A percentile compares a stretch with the other conserved stretches of the same genome.
These are phyloP conservation scores for Teratosphaeria gauchensis DNA, from an alignment of 2,329 filamentous ascomycete species.

Conservation along the genomic window DNA sequence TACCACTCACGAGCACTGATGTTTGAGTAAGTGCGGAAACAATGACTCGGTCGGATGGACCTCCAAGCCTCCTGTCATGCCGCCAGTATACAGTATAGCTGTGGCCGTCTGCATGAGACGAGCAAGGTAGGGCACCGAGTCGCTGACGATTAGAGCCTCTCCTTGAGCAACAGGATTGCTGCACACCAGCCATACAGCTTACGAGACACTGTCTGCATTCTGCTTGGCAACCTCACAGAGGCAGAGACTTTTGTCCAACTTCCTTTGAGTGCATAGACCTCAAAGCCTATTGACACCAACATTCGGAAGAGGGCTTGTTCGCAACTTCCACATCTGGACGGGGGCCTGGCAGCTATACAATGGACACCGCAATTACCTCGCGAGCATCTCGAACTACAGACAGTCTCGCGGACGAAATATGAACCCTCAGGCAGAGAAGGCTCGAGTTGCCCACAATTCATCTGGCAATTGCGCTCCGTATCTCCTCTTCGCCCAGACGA, in stretches of 20 bases:
- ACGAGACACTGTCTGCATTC: not conserved
- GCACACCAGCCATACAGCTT: no score
- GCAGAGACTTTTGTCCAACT: not conserved
- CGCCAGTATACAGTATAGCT: no score
- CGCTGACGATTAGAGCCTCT: no score
- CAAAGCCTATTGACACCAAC: constrained; percentile 1
- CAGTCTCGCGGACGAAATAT: not conserved
- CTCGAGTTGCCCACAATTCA: not conserved
- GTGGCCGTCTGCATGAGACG: no score
- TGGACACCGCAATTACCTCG: not conserved
- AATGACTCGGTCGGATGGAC: no score
- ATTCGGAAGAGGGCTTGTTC: not conserved
- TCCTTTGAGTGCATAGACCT: not conserved
- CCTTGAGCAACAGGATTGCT: no score
- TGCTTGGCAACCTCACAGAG: not conserved
- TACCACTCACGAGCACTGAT: no score
- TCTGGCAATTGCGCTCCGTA: not conserved
- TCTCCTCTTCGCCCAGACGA: not conserved
- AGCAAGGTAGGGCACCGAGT: no score
- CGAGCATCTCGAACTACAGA: not conserved
- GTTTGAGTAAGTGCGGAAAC: no score
- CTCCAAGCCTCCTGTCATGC: no score
- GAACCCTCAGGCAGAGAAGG: not conserved
- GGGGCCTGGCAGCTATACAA: not conserved
- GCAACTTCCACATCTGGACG: not conserved